Evolutionary conservation across 495 filamentous ascomycete genomes (phyloP).

Genomic region (Penicillium subrubescens): DNA sequence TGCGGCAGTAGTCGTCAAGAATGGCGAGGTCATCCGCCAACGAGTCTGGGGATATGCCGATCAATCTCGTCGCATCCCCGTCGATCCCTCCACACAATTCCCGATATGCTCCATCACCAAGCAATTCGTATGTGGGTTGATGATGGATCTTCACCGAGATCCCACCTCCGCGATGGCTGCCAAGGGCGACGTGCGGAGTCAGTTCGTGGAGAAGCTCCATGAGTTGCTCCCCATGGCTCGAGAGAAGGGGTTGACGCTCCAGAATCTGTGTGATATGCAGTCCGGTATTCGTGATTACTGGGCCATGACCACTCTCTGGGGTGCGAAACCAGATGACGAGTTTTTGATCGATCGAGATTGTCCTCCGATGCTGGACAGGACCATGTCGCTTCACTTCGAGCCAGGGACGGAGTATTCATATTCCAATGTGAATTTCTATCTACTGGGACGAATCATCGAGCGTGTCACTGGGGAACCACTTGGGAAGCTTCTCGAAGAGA

Average conservation of each 20-base stretch:
- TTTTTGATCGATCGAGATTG: slow-evolving; percentile 28
- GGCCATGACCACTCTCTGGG: slow-evolving; percentile 39
- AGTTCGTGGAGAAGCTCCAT: slow-evolving; percentile 22
- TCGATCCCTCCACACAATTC: slow-evolving; percentile 27
- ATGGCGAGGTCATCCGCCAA: slow-evolving; percentile 11
- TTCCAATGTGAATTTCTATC: slow-evolving; percentile 36
- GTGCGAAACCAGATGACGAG: slow-evolving; percentile 31
- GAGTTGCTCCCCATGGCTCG: slow-evolving; percentile 27
- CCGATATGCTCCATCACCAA: slow-evolving; percentile 43
- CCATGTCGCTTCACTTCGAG: slow-evolving; percentile 33
- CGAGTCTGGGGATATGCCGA: slow-evolving; percentile 39
- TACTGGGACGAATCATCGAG: slow-evolving; percentile 34
- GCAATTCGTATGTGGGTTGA: slow-evolving; percentile 34
- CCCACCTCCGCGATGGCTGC: slow-evolving; percentile 22
- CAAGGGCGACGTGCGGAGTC: slow-evolving; percentile 23
- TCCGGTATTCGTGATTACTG: slow-evolving; percentile 41
- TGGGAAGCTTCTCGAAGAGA: slow-evolving; percentile 26
- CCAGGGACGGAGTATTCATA: slow-evolving; percentile 38
- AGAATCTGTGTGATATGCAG: slow-evolving; percentile 35
- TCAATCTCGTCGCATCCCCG: slow-evolving; percentile 25
- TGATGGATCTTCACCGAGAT: slow-evolving; percentile 32
- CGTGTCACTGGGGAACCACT: slow-evolving; percentile 27
- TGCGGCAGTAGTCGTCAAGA: slow-evolving; percentile 8
- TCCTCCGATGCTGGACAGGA: slow-evolving; percentile 22
- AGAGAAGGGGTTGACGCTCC: slow-evolving; percentile 23